These are phyloP conservation scores for Lepidium aucheri DNA, from an alignment of 345 rosid species.

Conservation along the genomic window DNA sequence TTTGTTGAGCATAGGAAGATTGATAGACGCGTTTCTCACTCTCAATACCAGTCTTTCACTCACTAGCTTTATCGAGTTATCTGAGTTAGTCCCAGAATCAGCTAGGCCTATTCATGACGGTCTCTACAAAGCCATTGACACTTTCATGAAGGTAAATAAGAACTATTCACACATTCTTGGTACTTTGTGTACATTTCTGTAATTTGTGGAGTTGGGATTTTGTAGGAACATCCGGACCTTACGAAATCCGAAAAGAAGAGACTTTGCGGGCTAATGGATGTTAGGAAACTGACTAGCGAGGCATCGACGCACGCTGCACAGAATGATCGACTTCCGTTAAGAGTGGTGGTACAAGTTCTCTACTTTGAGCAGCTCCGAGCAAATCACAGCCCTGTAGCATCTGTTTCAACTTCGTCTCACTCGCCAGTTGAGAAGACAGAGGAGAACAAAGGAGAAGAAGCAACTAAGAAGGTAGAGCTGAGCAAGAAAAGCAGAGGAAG, in stretches of 20 bases:
- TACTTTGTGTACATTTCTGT: not conserved
- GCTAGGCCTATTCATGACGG: constrained; percentile 74
- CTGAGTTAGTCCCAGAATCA: constrained; percentile 53
- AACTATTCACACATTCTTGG: not conserved
- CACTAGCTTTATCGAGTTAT: constrained; percentile 44
- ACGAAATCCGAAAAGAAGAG: constrained; percentile 71
- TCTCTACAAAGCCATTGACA: constrained; percentile 75
- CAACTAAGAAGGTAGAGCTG: constrained; percentile 36
- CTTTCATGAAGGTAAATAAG: constrained; percentile 56
- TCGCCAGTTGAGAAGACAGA: constrained; percentile 42
- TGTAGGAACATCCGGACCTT: constrained; percentile 66
- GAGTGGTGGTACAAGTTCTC: constrained; percentile 87
- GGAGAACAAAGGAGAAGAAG: constrained; percentile 26
- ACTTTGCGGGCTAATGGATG: constrained; percentile 70
- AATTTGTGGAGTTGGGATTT: not conserved
- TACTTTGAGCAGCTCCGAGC: constrained; percentile 79
- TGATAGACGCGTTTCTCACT: constrained; percentile 62
- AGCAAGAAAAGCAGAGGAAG: constrained; percentile 54
- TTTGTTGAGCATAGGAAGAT: constrained; percentile 54
- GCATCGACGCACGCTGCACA: constrained; percentile 85
- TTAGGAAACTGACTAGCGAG: constrained; percentile 60
- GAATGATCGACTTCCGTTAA: constrained; percentile 76
- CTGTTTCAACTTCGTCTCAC: constrained; percentile 27
- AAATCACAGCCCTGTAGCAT: constrained; percentile 35
- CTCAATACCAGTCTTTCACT: constrained; percentile 39